Evolutionary conservation across 176 grass and related monocot genomes (phyloP).

Genomic region (Calamus simplicifolius): DNA sequence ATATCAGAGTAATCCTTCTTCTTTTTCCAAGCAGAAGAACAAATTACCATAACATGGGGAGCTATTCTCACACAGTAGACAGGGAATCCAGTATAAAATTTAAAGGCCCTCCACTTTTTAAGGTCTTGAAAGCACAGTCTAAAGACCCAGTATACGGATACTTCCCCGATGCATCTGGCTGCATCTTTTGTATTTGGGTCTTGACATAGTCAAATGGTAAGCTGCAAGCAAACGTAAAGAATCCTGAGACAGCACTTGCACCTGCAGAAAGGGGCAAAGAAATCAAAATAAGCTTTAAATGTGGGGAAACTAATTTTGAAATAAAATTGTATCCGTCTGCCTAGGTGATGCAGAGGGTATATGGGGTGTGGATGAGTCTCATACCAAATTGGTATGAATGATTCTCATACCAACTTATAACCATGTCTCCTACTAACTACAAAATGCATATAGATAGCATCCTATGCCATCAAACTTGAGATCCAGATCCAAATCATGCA

Average conservation of each 20-base stretch:
- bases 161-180: conserved; percentile 79
- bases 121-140: conserved; percentile 75
- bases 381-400: too few species aligned
- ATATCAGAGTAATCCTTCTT: too few species aligned
- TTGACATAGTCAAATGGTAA: conserved; percentile 96
- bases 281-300: too few species aligned
- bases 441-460: too few species aligned
- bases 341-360: too few species aligned
- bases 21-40: neutral
- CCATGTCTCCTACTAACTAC: too few species aligned
- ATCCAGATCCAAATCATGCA: too few species aligned
- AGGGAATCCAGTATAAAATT: conserved; percentile 93
- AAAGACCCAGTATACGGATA: conserved; percentile 83
- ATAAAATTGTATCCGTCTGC: too few species aligned
- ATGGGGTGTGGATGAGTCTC: too few species aligned
- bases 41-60: conserved; percentile 78
- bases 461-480: too few species aligned
- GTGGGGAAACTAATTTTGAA: too few species aligned
- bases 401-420: too few species aligned
- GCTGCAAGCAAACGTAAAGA: conserved; percentile 88
- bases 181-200: conserved; percentile 97
- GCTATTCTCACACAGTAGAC: conserved; percentile 90
- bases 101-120: conserved; percentile 82
- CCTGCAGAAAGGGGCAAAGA: conserved; percentile 31
- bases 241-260: conserved; percentile 84